phyloP scores from a whole-genome alignment of 441 rosid species.

The Hura crepitans region DNA sequence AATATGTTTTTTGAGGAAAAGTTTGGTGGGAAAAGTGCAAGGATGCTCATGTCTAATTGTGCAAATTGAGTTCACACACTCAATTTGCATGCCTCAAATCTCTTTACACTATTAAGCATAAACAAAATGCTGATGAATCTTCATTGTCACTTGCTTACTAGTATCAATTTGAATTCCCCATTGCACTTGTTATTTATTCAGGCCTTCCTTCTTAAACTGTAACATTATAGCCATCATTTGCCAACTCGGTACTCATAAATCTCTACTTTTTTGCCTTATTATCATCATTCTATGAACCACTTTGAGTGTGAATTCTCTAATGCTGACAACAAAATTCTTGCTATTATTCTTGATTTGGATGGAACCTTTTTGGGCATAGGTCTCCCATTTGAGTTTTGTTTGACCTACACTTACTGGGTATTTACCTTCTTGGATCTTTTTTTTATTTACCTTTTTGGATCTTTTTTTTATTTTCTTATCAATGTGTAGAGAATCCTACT shows the following conservation, averaged over 20 bases:
- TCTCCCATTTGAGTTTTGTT: not conserved
- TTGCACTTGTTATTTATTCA: too few species aligned
- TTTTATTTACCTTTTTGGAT: too few species aligned
- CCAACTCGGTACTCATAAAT: not conserved
- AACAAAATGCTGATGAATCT: conserved; percentile 11
- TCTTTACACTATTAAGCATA: not conserved
- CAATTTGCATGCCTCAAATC: not conserved
- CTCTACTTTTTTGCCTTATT: not conserved
- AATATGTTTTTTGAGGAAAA: too few species aligned
- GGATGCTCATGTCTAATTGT: too few species aligned
- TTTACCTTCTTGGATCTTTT: not conserved
- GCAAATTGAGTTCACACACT: too few species aligned
- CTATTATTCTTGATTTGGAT: conserved; percentile 42
- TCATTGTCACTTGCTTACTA: not conserved
- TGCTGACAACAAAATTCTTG: conserved; percentile 19
- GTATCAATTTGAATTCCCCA: not conserved
- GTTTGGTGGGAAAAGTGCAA: too few species aligned
- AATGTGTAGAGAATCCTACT: conserved; percentile 29
- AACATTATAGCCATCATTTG: too few species aligned
- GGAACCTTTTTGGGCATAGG: conserved; percentile 42
- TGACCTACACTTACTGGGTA: not conserved
- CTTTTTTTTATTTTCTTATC: not conserved
- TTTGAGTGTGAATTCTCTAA: not conserved
- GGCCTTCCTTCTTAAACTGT: too few species aligned
- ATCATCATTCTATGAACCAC: conserved; percentile 1